Conservation (phyloP, 495 filamentous ascomycete species). For the Penicillium simplicissimum region DNA sequence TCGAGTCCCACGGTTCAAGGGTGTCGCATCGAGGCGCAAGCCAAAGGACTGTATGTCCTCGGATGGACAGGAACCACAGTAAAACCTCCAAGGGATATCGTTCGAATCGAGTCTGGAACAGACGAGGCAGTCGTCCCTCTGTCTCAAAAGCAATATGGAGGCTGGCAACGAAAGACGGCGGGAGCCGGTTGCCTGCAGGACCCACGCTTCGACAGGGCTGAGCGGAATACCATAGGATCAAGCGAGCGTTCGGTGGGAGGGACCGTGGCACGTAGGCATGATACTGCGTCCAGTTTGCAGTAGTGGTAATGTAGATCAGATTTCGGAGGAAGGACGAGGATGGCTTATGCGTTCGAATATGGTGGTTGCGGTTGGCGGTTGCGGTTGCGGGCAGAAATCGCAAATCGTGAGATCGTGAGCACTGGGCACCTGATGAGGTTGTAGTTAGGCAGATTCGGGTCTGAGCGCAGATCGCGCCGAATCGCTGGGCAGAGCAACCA, state of each 20-base stretch:
- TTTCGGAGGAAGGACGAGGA: not conserved
- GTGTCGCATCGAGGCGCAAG: conserved; percentile 8
- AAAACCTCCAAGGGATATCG: not conserved
- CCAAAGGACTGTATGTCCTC: not conserved
- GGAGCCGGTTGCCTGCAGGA: conserved; percentile 23
- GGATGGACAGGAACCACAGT: not conserved
- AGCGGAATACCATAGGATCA: conserved; percentile 17
- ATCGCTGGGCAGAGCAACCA: conserved; percentile 21
- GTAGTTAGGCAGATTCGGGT: conserved; percentile 30
- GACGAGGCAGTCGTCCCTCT: conserved; percentile 1
- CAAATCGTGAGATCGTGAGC: conserved; percentile 16
- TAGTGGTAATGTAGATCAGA: conserved; percentile 1
- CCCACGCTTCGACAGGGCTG: conserved; percentile 22
- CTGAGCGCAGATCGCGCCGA: conserved; percentile 28
- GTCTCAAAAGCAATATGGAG: not conserved
- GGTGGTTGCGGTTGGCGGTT: conserved; percentile 4
- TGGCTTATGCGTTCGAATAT: not conserved
- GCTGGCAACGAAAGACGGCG: conserved; percentile 15
- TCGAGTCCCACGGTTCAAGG: conserved; percentile 1
- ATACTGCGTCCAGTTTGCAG: conserved; percentile 1
- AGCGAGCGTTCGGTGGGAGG: not conserved
- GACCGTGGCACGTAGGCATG: conserved; percentile 9
- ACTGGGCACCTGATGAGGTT: conserved; percentile 35
- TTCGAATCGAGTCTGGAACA: not conserved
- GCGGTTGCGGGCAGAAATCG: conserved; percentile 13